Conservation (phyloP, 192 early-diverging fungal genomes). For the Entophlyctis luteolus region DNA sequence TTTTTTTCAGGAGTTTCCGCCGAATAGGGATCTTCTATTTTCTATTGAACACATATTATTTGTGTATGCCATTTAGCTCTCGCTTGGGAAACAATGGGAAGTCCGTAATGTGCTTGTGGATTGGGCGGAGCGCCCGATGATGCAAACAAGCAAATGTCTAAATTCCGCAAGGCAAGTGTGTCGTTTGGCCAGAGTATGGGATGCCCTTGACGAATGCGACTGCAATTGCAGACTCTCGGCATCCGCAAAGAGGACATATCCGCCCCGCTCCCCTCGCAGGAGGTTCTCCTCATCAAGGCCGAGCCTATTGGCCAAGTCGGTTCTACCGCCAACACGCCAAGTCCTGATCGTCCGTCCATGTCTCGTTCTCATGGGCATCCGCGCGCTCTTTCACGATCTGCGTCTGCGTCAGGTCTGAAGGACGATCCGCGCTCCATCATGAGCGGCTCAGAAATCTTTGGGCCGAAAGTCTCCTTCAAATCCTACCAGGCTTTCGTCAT, state of each 20-base stretch:
- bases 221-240: background rate
- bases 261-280: background rate
- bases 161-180: too few relatives aligned
- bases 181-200: too few relatives aligned
- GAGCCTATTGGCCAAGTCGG: background rate
- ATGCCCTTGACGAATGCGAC: too few relatives aligned
- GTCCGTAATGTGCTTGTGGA: too few relatives aligned
- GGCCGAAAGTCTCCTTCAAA: constrained; percentile 30
- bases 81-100: too few relatives aligned
- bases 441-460: background rate
- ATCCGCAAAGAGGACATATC: constrained; percentile 20
- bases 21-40: too few relatives aligned
- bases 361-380: background rate
- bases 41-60: too few relatives aligned
- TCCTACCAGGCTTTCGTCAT: constrained; percentile 47
- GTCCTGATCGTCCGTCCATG: background rate
- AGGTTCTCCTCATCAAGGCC: constrained; percentile 15
- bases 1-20: too few relatives aligned
- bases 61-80: too few relatives aligned
- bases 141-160: too few relatives aligned
- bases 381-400: background rate
- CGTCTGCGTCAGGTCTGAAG: background rate
- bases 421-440: background rate
- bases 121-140: too few relatives aligned
- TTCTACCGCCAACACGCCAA: background rate